These are phyloP conservation scores for Brassica nigra DNA, from an alignment of 345 rosid species.

Conservation along the genomic window DNA sequence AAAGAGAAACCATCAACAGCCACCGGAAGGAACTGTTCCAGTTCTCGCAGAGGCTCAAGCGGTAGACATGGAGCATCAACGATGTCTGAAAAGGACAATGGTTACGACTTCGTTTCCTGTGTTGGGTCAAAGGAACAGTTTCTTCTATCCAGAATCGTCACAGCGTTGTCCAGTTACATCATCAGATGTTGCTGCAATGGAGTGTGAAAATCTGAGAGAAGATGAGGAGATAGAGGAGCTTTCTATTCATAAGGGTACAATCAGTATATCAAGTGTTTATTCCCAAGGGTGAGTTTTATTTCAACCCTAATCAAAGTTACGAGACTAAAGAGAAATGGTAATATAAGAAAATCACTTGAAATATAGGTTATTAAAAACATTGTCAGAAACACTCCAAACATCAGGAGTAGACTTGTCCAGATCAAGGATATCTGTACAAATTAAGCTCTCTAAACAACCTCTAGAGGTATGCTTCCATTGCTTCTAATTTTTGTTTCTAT, in stretches of 20 bases:
- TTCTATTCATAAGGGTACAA: conserved; percentile 69
- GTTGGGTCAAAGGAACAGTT: conserved; percentile 58
- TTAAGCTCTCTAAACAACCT: conserved; percentile 73
- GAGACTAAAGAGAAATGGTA: conserved; percentile 8
- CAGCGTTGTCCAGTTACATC: conserved; percentile 43
- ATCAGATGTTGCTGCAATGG: conserved; percentile 21
- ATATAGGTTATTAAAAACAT: conserved; percentile 65
- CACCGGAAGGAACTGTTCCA: conserved; percentile 48
- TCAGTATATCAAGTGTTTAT: conserved; percentile 80
- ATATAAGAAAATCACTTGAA: neutral
- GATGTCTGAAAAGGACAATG: conserved; percentile 41
- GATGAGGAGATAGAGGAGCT: conserved; percentile 49
- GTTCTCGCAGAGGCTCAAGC: conserved; percentile 46
- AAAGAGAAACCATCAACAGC: conserved; percentile 56
- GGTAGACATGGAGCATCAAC: conserved; percentile 47
- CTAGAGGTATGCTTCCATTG: conserved; percentile 9
- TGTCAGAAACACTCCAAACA: conserved; percentile 74
- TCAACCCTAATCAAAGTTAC: neutral
- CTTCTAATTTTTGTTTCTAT: neutral
- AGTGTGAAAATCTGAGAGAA: conserved; percentile 37
- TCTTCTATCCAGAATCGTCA: conserved; percentile 45
- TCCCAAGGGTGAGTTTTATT: conserved; percentile 64
- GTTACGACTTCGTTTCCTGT: conserved; percentile 49
- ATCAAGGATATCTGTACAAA: conserved; percentile 88
- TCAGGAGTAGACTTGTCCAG: conserved; percentile 89